These are phyloP conservation scores for Ogataea nonfermentans DNA, from an alignment of 805 yeast genomes.

Conservation along the genomic window DNA sequence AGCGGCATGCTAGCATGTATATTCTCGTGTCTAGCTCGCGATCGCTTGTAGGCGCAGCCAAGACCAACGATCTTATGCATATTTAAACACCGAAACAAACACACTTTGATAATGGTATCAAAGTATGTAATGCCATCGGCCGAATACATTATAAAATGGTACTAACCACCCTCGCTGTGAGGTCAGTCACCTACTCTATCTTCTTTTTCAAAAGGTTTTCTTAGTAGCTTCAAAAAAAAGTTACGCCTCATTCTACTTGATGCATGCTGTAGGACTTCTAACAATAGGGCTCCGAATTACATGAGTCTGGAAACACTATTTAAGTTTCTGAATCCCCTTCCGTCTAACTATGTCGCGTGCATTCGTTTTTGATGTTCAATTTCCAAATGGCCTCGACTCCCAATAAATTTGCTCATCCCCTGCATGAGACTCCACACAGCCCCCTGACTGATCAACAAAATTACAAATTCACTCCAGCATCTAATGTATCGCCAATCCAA, in stretches of 20 bases:
- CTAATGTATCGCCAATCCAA: neutral
- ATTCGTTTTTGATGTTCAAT: too few species aligned
- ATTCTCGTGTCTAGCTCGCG: neutral
- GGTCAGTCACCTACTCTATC: too few species aligned
- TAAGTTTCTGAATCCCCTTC: neutral
- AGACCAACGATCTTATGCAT: neutral
- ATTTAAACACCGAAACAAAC: conserved; percentile 1
- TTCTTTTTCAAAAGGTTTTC: too few species aligned
- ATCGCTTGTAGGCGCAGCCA: neutral
- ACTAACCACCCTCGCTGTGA: too few species aligned
- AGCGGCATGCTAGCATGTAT: too few species aligned
- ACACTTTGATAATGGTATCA: too few species aligned
- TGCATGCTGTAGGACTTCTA: neutral
- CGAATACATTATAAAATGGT: too few species aligned
- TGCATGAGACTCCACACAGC: neutral
- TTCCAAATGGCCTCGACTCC: too few species aligned
- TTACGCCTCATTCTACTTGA: neutral
- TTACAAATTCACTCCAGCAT: neutral
- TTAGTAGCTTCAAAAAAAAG: neutral
- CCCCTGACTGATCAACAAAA: neutral
- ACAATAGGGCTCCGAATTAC: conserved; percentile 1
- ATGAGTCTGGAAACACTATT: neutral
- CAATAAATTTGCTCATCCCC: neutral
- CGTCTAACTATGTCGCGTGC: too few species aligned
- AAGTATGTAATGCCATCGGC: too few species aligned